A percentile compares a stretch with the other conserved stretches of the same genome.
Conservation (phyloP, 768 basidiomycete species). For the Boletus rubescentipes region DNA sequence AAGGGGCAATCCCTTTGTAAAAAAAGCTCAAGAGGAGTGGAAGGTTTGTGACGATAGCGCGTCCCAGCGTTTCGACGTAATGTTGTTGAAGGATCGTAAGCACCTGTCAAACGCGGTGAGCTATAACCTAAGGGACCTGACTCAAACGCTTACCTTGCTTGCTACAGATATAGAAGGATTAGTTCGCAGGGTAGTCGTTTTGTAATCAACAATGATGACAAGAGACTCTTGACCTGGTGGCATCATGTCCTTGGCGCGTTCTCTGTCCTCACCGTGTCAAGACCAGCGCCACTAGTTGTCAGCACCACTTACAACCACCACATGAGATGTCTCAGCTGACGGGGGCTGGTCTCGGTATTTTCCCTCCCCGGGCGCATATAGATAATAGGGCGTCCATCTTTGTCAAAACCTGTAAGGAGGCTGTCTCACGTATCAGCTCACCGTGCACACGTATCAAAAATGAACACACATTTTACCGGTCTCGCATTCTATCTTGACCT, state of each 20-base stretch:
- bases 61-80: constrained; percentile 85
- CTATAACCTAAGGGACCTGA: background rate
- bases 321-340: constrained; percentile 83
- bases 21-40: constrained; percentile 73
- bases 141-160: constrained; percentile 51
- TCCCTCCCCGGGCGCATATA: constrained; percentile 89
- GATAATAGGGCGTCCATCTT: constrained; percentile 81
- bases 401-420: constrained; percentile 82
- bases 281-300: background rate
- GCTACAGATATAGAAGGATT: constrained; percentile 84
- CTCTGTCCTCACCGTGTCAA: constrained; percentile 43
- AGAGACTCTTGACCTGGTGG: constrained; percentile 81
- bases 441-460: background rate
- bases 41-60: constrained; percentile 81
- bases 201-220: constrained; percentile 85
- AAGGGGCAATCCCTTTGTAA: constrained; percentile 82
- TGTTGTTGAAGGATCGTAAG: constrained; percentile 83
- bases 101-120: constrained; percentile 39
- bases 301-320: constrained; percentile 69
- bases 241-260: constrained; percentile 88
- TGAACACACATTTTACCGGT: constrained; percentile 81
- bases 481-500: constrained; percentile 73
- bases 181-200: constrained; percentile 73
- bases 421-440: constrained; percentile 36
- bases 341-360: constrained; percentile 74